A percentile compares a stretch with the other conserved stretches of the same genome.
These are phyloP conservation scores for Phytomonas sp. DNA, from an alignment of 208 protist species.

Conservation along the genomic window DNA sequence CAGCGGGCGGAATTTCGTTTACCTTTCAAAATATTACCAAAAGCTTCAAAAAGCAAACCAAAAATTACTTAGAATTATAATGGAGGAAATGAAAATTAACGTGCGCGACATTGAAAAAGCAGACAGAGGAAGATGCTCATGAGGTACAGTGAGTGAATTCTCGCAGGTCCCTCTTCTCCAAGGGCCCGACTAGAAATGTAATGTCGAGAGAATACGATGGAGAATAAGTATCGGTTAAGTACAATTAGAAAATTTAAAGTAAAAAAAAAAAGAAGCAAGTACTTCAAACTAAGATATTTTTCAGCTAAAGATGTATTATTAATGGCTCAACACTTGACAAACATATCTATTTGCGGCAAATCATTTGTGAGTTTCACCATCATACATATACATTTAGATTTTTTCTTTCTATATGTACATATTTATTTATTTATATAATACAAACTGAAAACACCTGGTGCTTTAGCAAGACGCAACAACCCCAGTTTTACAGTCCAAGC, in stretches of 20 bases:
- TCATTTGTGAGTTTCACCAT: no score
- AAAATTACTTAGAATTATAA: background rate
- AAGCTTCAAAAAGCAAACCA: background rate
- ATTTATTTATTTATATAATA: constrained; percentile 3
- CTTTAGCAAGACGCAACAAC: background rate
- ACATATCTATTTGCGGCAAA: no score
- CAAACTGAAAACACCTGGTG: background rate
- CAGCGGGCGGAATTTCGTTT: background rate
- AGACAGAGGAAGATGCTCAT: background rate
- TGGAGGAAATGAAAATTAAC: background rate
- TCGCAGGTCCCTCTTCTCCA: background rate
- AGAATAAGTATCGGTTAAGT: background rate
- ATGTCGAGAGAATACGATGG: background rate
- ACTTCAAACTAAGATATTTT: no score
- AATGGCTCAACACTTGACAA: no score
- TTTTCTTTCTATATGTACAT: constrained; percentile 10
- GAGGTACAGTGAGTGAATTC: background rate
- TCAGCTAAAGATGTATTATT: no score
- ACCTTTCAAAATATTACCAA: background rate
- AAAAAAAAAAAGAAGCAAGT: constrained; percentile 12
- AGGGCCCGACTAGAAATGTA: background rate
- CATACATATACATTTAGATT: constrained; percentile 5
- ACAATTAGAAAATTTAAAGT: constrained; percentile 8
- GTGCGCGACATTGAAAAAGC: background rate
- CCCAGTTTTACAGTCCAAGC: constrained; percentile 27